Evolutionary conservation across 2,329 filamentous ascomycete species (phyloP), one percentile per base, ranked within the genome.

Genomic region (Coniochaeta ligniaria): DNA sequence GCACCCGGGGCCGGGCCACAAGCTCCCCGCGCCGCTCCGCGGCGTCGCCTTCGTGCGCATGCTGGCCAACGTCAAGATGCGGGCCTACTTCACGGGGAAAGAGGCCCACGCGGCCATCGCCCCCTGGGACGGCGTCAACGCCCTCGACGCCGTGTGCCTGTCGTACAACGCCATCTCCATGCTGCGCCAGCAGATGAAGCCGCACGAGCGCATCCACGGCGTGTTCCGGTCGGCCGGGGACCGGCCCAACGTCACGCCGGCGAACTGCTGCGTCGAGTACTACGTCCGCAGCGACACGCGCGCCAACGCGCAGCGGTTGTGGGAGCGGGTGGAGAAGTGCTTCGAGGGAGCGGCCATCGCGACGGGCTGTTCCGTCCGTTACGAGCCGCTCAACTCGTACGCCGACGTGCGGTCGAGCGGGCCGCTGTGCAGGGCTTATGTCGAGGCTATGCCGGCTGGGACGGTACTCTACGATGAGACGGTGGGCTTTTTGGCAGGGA

Each of bases 121-220:
- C 12, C 80, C 80, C 0, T 82, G 79, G 78, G 73, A 80, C 20
- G 80, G 80, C 3, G 67, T 76, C 57, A 83, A 83, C 63, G 80
- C 80, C 0, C 73, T 82, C 2, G 80, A 83, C 63, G 80, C 79
- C 8, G 66, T 80, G 11, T 75, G 80, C 1, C 63, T 73, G 7
- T 69, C 70, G 0, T 75, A 76, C 65, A 75, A 71, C 70, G 59
- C 73, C 62, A 70, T 83, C 50, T 72, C 76, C 16, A 73, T 80
- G 60, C 66, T 82, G 31, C 74, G 80, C 3, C 80, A 83, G 69
- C 81, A 83, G 65, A 74, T 80, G 9, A 70, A 69, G 6, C 78
- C 80, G 0, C 71, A 76, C 11, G 74, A 81, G 61, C 76, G 80
- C 16, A 74, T 83, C n/a, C 79, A 83, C 63, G 78, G 77, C 54